Evolutionary conservation across 495 filamentous ascomycete species (phyloP), one percentile per base, ranked within the genome.

Genomic region (Penicillium crystallinum): DNA sequence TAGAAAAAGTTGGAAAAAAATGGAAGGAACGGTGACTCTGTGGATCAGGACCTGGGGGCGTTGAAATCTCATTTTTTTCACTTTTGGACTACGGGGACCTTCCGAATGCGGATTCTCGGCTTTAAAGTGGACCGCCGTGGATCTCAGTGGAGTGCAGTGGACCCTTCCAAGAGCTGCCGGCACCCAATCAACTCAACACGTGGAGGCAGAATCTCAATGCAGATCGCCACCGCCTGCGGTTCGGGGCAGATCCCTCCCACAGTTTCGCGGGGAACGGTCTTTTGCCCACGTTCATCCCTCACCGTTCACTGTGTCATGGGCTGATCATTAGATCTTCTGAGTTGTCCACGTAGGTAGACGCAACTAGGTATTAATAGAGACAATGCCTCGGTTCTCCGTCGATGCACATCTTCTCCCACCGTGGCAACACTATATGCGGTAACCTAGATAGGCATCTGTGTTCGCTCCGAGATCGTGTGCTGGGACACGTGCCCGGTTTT

Each of bases 151-250:
- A 9, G 7, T 7, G n/a, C 2, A 1, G n/a, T 29, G 46, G 46
- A 8, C 15, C 22, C 10, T 27, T 7, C 18, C 49, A 31, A 41
- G 48, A 35, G 48, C 21, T 42, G n/a, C 37, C 44, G 36, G 4
- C 14, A 52, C 6, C 61, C 61, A 64, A 64, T 61, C 11, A 61
- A 35, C 4, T 4, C 2, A 17, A 53, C 61, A 64, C 61, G 61
- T 64, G 61, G 58, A 12, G 55, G 61, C 61, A 64, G 58, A 64
- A 61, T 54, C 11, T 0, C 2, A 19, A 45, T 14, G 38, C 30
- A 22, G 40, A 17, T 52, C 10, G 40, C 17, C 36, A 52, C 40
- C 30, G 30, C 29, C 49, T 35, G 30, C 48, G 29, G 48, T 50
- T 50, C 27, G 6, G 3, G 29, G 48, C 48, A 50, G 48, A 50